phyloP scores from a whole-genome alignment of 2,329 filamentous ascomycete genomes.

The Diaporthe amygdali region DNA sequence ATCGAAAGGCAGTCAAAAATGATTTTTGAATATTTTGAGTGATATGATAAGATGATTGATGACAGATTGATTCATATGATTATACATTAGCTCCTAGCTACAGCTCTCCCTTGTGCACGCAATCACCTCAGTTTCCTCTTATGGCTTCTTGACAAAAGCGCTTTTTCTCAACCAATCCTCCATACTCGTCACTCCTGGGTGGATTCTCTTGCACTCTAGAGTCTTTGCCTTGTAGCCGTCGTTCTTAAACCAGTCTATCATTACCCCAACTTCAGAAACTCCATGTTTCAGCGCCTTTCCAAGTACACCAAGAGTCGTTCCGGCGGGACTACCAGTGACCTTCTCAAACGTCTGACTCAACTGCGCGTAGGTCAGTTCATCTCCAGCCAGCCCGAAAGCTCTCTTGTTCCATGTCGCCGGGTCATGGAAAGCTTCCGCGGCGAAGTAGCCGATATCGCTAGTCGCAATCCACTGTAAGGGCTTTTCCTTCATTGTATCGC shows the following conservation, averaged over 20 bases:
- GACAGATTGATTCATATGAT: too few species aligned
- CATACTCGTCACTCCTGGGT: not conserved
- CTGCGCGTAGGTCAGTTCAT: not conserved
- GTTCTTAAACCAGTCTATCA: not conserved
- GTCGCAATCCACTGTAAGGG: not conserved
- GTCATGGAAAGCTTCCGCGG: not conserved
- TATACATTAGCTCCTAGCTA: too few species aligned
- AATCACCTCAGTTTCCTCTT: too few species aligned
- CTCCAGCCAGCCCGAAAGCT: not conserved
- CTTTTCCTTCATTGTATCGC: not conserved
- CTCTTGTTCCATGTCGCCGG: not conserved
- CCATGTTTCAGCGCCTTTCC: not conserved
- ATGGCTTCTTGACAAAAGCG: not conserved
- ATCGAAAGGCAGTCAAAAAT: too few species aligned
- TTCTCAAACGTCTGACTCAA: not conserved
- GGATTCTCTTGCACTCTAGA: not conserved
- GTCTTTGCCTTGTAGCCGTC: not conserved
- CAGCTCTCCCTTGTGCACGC: too few species aligned
- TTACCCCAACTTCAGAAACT: not conserved
- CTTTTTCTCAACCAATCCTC: not conserved
- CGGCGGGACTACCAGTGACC: not conserved
- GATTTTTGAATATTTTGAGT: too few species aligned
- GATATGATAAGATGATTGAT: too few species aligned
- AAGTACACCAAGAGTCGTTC: not conserved
- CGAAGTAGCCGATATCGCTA: not conserved